phyloP scores from a whole-genome alignment of 495 filamentous ascomycete genomes.

The Cercophora samala region DNA sequence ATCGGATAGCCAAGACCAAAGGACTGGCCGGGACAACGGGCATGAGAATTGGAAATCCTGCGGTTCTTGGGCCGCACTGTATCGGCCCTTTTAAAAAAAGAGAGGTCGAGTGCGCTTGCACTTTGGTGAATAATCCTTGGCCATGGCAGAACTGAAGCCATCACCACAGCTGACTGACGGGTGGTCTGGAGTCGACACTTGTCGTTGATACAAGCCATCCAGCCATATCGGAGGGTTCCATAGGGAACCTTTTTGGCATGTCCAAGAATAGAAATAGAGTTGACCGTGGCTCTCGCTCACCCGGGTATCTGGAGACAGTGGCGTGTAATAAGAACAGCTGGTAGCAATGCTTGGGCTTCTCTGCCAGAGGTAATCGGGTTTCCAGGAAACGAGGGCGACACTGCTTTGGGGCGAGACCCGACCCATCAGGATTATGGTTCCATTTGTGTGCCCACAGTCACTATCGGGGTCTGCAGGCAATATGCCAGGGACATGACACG shows the following conservation, averaged over 20 bases:
- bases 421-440: neutral
- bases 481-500: slow-evolving; percentile 11
- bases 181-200: neutral
- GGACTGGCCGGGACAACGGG: slow-evolving; percentile 5
- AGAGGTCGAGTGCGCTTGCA: neutral
- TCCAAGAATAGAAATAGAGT: slow-evolving; percentile 31
- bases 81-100: neutral
- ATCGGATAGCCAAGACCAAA: slow-evolving; percentile 18
- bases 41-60: neutral
- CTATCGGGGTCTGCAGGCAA: slow-evolving; percentile 8
- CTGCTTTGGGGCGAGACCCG: neutral
- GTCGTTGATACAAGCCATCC: neutral
- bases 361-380: slow-evolving; percentile 3
- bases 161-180: neutral
- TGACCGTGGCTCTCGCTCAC: slow-evolving; percentile 12
- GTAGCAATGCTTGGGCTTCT: slow-evolving; percentile 4
- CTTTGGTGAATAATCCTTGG: neutral
- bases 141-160: neutral
- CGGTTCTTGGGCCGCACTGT: neutral
- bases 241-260: slow-evolving; percentile 5
- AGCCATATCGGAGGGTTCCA: neutral
- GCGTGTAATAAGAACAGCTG: slow-evolving; percentile 5
- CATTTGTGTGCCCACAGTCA: slow-evolving; percentile 1
- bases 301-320: slow-evolving; percentile 25
- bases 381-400: slow-evolving; percentile 21